Evolutionary conservation across 78 protist genomes (phyloP).

Genomic region (Salpingoeca rosetta): DNA sequence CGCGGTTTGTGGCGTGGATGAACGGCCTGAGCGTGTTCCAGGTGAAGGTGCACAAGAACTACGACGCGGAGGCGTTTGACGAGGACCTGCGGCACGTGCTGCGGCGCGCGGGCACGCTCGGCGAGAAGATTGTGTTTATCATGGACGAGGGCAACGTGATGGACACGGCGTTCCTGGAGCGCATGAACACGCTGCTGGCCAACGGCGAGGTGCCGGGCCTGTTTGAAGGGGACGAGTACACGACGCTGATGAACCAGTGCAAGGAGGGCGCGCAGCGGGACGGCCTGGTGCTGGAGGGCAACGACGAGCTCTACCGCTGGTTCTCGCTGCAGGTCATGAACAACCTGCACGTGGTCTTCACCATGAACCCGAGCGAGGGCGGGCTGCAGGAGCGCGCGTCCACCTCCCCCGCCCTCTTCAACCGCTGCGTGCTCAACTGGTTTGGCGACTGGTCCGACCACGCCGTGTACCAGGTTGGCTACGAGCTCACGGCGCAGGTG

Average conservation of each 20-base stretch:
- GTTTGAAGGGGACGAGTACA: conserved; percentile 62
- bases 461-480: conserved; percentile 79
- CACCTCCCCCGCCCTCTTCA: conserved; percentile 77
- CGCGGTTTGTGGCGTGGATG: conserved; percentile 58
- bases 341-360: conserved; percentile 75
- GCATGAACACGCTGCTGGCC: conserved; percentile 74
- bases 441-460: conserved; percentile 87
- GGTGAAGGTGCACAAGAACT: conserved; percentile 58
- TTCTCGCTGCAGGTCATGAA: conserved; percentile 64
- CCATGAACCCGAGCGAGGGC: conserved; percentile 78
- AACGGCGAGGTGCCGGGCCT: conserved; percentile 76
- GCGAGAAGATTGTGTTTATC: conserved; percentile 47
- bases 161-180: conserved; percentile 65
- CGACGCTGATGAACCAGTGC: conserved; percentile 28
- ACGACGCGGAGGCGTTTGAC: conserved; percentile 60
- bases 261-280: conserved; percentile 23
- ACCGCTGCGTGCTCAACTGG: conserved; percentile 79
- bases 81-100: conserved; percentile 66
- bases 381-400: conserved; percentile 66
- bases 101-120: conserved; percentile 35
- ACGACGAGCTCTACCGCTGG: conserved; percentile 53
- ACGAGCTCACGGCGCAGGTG: conserved; percentile 64
- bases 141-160: conserved; percentile 70
- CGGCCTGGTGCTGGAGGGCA: conserved; percentile 34
- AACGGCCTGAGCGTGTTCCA: conserved; percentile 59